A percentile compares a stretch with the other conserved stretches of the same genome.
These are phyloP conservation scores for Lentinula novae-zelandiae DNA, from an alignment of 1,284 basidiomycete genomes.

Conservation along the genomic window DNA sequence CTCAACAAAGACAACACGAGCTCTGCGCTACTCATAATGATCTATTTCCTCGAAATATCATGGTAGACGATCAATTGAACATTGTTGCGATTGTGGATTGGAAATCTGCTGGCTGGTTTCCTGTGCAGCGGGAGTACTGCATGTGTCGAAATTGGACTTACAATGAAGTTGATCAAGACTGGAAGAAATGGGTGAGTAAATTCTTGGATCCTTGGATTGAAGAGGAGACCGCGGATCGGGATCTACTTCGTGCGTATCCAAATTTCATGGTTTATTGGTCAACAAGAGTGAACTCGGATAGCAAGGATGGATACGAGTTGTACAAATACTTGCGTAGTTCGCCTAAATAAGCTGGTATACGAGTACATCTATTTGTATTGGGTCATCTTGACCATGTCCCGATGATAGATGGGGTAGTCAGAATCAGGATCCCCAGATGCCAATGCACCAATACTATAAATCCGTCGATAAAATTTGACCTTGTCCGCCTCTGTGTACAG, in stretches of 20 bases:
- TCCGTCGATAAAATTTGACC: background rate
- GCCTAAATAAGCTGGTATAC: background rate
- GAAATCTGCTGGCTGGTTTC: background rate
- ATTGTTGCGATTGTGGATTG: background rate
- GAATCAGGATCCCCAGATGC: background rate
- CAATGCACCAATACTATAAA: background rate
- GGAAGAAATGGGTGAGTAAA: background rate
- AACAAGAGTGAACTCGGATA: background rate
- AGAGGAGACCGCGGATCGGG: background rate
- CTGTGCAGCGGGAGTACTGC: background rate
- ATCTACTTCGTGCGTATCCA: background rate
- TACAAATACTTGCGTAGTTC: background rate
- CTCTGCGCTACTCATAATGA: background rate
- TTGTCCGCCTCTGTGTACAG: background rate
- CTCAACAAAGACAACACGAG: background rate
- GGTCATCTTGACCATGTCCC: background rate
- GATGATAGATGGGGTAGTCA: background rate
- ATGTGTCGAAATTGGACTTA: background rate
- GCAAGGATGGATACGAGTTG: background rate
- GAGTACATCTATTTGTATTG: background rate
- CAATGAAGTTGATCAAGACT: background rate
- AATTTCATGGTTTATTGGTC: background rate
- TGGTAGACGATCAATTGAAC: background rate
- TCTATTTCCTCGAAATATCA: background rate
- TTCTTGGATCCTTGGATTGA: background rate